A percentile compares a stretch with the other conserved stretches of the same genome.
These are phyloP conservation scores for Salix viminalis DNA, from an alignment of 345 rosid species.

Conservation along the genomic window DNA sequence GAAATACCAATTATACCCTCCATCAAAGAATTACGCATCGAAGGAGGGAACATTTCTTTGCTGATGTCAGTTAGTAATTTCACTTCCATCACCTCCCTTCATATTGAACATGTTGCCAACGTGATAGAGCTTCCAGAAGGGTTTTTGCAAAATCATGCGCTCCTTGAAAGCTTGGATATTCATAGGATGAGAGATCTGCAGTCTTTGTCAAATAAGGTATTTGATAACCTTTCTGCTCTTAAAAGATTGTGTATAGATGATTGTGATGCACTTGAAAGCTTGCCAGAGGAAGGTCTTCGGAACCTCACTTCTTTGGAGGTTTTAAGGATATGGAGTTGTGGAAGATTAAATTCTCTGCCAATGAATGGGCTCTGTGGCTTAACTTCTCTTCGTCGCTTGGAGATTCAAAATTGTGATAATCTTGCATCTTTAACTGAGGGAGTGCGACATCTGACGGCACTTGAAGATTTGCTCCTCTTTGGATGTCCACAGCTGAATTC, in stretches of 20 bases:
- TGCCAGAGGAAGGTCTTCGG: constrained; percentile 8
- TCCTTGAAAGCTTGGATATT: not conserved
- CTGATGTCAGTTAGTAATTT: not conserved
- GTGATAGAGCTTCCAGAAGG: not conserved
- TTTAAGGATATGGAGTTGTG: too few relatives aligned
- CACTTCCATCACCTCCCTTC: not conserved
- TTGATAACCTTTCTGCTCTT: constrained; percentile 2
- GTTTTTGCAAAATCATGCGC: not conserved
- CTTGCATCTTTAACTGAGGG: too few relatives aligned
- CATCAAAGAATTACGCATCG: not conserved
- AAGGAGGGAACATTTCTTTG: not conserved
- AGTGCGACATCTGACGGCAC: too few relatives aligned
- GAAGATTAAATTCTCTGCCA: too few relatives aligned
- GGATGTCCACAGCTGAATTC: too few relatives aligned
- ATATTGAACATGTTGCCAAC: not conserved
- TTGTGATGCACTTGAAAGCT: not conserved
- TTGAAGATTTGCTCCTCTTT: too few relatives aligned
- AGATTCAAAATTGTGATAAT: too few relatives aligned
- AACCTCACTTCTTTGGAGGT: not conserved
- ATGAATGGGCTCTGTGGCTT: too few relatives aligned
- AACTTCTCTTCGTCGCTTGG: too few relatives aligned
- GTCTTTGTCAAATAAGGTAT: constrained; percentile 2
- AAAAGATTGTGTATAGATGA: rapidly evolving
- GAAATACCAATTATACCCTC: constrained; percentile 1
- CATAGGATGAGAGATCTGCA: not conserved